Conservation (phyloP, 164 flowering plant species). For the Liriodendron chinense region DNA sequence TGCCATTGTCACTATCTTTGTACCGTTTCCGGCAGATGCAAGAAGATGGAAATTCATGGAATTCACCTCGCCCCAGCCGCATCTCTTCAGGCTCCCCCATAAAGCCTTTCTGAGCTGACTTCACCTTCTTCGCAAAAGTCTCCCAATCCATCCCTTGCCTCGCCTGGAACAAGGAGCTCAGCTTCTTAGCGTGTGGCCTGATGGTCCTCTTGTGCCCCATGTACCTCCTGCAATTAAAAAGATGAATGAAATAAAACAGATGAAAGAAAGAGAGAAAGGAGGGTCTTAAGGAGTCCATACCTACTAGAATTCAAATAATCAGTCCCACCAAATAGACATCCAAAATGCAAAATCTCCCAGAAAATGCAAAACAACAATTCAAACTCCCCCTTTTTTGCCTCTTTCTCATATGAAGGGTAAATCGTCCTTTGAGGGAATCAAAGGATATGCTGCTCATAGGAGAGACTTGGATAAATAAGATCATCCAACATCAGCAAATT, state of each 20-base stretch:
- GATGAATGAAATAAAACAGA: slow-evolving; percentile 3
- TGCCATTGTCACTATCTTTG: background rate
- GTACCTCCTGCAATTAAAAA: slow-evolving; percentile 70
- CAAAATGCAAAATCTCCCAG: background rate
- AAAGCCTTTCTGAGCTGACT: slow-evolving; percentile 76
- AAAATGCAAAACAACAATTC: background rate
- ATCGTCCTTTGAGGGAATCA: background rate
- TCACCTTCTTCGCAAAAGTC: slow-evolving; percentile 69
- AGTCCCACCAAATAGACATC: background rate
- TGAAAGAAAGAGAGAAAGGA: background rate
- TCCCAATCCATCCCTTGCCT: slow-evolving; percentile 69
- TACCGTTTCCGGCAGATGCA: slow-evolving; percentile 71
- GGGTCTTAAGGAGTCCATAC: background rate
- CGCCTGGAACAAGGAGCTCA: slow-evolving; percentile 68
- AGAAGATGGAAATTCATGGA: slow-evolving; percentile 79
- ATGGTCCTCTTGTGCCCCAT: slow-evolving; percentile 96
- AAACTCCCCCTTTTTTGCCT: background rate
- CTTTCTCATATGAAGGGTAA: background rate
- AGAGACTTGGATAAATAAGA: background rate
- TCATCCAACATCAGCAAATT: background rate
- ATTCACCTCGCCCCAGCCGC: slow-evolving; percentile 83
- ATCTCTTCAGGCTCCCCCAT: slow-evolving; percentile 98
- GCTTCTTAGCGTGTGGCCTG: slow-evolving; percentile 86
- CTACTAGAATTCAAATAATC: too few relatives aligned
- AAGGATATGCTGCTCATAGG: too few relatives aligned